These are phyloP conservation scores for Picea abies DNA, from an alignment of 83 land plant species.

Conservation along the genomic window DNA sequence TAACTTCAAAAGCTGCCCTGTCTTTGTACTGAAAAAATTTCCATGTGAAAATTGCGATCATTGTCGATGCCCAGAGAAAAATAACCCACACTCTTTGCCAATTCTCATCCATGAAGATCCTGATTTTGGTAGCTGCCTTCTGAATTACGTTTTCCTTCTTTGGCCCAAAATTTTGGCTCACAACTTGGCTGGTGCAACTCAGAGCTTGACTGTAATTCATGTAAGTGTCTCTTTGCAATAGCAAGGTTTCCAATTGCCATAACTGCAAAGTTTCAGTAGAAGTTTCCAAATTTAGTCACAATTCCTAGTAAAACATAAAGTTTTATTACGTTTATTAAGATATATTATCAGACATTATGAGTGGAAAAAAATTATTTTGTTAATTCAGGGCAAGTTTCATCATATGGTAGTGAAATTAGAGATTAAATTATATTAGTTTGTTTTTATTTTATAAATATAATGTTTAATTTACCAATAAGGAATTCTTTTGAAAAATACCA, in stretches of 20 bases:
- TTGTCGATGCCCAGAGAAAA: conserved; percentile 58
- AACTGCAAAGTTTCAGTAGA: conserved; percentile 45
- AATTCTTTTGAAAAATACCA: too few relatives aligned
- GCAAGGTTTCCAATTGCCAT: conserved; percentile 89
- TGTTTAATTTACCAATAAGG: too few relatives aligned
- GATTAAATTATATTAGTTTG: too few relatives aligned
- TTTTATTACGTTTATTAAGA: too few relatives aligned
- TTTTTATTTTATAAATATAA: too few relatives aligned
- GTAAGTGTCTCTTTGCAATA: conserved; percentile 80
- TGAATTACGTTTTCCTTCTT: conserved; percentile 31
- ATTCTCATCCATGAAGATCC: conserved; percentile 72
- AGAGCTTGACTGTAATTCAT: conserved; percentile 80
- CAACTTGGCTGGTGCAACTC: conserved; percentile 78
- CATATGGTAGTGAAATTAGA: too few relatives aligned
- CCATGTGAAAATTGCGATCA: conserved; percentile 84
- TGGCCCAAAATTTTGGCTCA: conserved; percentile 72
- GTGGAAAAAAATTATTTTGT: too few relatives aligned
- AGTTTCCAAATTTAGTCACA: too few relatives aligned
- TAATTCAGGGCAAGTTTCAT: too few relatives aligned
- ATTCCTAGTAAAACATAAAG: too few relatives aligned
- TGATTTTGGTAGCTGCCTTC: conserved; percentile 33
- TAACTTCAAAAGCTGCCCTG: conserved; percentile 61
- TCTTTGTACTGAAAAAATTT: conserved; percentile 85
- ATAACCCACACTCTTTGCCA: conserved; percentile 90
- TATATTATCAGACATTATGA: too few relatives aligned